Evolutionary conservation across 2,329 filamentous ascomycete species (phyloP), one percentile per base, ranked within the genome.

Genomic region (Verticillium albo-atrum): DNA sequence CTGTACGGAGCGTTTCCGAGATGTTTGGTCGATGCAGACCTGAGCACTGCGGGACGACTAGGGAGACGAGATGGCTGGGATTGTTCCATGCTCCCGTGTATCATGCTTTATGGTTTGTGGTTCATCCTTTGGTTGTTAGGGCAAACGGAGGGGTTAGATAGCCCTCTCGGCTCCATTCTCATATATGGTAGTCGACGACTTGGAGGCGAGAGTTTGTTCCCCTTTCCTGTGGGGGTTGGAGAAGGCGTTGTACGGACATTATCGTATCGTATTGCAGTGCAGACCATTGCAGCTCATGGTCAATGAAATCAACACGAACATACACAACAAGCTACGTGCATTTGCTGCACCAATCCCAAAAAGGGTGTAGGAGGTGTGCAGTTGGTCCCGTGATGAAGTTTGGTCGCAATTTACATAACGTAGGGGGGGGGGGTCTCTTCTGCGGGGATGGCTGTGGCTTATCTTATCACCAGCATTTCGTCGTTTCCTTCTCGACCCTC

Each of bases 71-170:
- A 50, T 23, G 42, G 42, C 10, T 20, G 42, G 42, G 10, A 50
- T 25, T 50, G 20, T 50, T 50, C 42, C 20, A 10, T 23, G 42
- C 7, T 50, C 42, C 42, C 42, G 42, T 25, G 42, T 23, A 23
- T 50, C 42, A 50, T 50, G 42, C 10, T 50, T 50, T 50, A 10
- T 32, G 9, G n/a, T 50, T 50, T 50, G 42, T 50, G 42, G 42
- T 50, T 50, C 42, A 25, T 42, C 6, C 5, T 42, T 50, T 50
- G 67, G 64, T 64, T 68, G 73, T 67, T 67, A 74, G 72, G 71
- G 69, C 70, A 74, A 72, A 66, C 62, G 74, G 75, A 75, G 76
- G 77, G 75, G 68, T 82, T 81, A 81, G 79, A 79, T 80, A 81
- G 71, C 76, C 77, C 75, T 78, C 75, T 74, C 70, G 72, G 70